Evolutionary conservation across 257 asterid species (phyloP), one percentile per base, ranked within the genome.

Genomic region (Plantago major): DNA sequence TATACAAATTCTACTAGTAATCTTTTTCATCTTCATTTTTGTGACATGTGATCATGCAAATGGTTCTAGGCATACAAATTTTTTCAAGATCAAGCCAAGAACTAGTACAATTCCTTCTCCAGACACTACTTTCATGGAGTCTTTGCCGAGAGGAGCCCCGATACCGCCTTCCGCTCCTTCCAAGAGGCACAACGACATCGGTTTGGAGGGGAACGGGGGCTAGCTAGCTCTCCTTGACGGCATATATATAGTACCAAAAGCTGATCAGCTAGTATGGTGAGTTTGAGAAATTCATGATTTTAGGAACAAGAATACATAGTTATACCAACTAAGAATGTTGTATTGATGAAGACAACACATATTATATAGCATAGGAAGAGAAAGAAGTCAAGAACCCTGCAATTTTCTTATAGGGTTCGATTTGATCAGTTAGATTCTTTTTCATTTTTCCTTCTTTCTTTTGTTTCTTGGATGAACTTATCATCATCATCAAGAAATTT

Each of bases 151-250:
- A 78, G 90, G 88, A 67, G 68, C 73, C 11, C 94, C 95, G 0
- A 70, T 86, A n/a, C 94, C 97, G 42, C 95, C 95, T 10, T 89
- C 94, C 3, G 88, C 73, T 42, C 95, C 96, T 46, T 89, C 96
- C 17, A 18, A 19, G 11, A 67, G 90, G 67, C 90, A 82, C 76
- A 86, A 89, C 49, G 71, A 44, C 55, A 72, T 86, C 65, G 87
- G 94, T 19, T 16, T 70, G 70, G 57, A 76, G 19, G 65, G 44
- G 57, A 49, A 3, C 61, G 54, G 10, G 60, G 38, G 0, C 26
- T 22, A 22, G 26, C 26, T 22, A 22, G 1, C 26, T 64, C 28
- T 22, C 84, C 76, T n/a, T 73, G 81, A 82, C 55, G 71, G 62
- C 13, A 5, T 16, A 33, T 37, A 12, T 67, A 18, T 58, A 28